A percentile compares a stretch with the other conserved stretches of the same genome.
These are phyloP conservation scores for Phaeosphaeriaceae sp. DNA, from an alignment of 2,329 filamentous ascomycete species.

Conservation along the genomic window DNA sequence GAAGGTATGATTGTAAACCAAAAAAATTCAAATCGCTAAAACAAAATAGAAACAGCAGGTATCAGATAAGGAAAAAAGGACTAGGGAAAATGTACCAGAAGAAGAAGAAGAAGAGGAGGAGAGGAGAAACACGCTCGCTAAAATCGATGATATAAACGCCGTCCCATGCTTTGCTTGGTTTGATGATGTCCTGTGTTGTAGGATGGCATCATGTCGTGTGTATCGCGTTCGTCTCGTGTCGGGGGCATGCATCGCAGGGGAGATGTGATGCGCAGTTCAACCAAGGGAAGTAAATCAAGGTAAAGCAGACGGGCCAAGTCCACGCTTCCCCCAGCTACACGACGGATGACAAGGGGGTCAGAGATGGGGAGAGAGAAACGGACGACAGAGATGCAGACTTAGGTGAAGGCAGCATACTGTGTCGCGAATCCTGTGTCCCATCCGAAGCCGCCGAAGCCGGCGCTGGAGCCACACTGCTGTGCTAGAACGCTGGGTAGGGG, in stretches of 20 bases:
- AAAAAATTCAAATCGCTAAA: constrained; percentile 51
- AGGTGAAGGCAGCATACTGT: constrained; percentile 79
- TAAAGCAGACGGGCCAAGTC: constrained; percentile 56
- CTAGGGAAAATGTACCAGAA: constrained; percentile 46
- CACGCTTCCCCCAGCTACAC: constrained; percentile 45
- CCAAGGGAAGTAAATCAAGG: constrained; percentile 30
- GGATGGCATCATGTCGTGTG: constrained; percentile 49
- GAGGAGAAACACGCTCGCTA: constrained; percentile 45
- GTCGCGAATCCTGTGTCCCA: constrained; percentile 86
- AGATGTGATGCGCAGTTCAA: constrained; percentile 49
- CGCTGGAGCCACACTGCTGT: constrained; percentile 79
- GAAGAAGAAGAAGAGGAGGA: constrained; percentile 43
- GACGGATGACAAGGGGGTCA: too few relatives aligned
- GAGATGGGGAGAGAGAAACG: constrained; percentile 28
- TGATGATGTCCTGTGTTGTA: constrained; percentile 35
- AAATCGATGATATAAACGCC: constrained; percentile 60
- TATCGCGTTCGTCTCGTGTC: constrained; percentile 55
- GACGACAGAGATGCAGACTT: constrained; percentile 51
- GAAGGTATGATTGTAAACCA: constrained; percentile 39
- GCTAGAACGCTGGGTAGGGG: constrained; percentile 87
- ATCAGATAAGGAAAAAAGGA: too few relatives aligned
- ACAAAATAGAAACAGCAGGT: constrained; percentile 55
- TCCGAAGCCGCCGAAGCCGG: constrained; percentile 75
- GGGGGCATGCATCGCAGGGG: constrained; percentile 42
- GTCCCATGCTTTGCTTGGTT: constrained; percentile 59